Conservation (phyloP, 2,329 filamentous ascomycete genomes). For the Aspergillus flavus region DNA sequence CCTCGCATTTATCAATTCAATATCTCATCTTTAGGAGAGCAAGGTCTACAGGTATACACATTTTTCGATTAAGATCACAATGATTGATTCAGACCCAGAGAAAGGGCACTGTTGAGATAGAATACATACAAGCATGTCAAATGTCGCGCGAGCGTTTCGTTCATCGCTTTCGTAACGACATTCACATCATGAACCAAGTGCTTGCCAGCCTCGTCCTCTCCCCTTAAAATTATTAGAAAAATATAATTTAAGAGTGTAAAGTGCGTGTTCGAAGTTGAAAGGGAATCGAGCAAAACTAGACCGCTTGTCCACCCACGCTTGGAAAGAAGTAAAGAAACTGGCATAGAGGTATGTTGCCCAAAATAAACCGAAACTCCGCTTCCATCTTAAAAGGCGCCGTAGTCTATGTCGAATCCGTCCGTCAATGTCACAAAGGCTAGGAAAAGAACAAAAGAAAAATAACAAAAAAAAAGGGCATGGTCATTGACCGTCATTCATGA, state of each 20-base stretch:
- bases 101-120: constrained; percentile 3
- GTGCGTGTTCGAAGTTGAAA: constrained; percentile 1
- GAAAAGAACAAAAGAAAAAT: constrained; percentile 1
- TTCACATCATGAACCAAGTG: constrained; percentile 9
- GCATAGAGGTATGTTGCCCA: constrained; percentile 10
- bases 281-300: constrained; percentile 11
- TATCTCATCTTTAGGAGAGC: neutral
- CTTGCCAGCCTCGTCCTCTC: neutral
- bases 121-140: constrained; percentile 10
- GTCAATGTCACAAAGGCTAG: constrained; percentile 6
- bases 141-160: constrained; percentile 3
- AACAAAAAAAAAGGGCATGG: neutral
- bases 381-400: constrained; percentile 25
- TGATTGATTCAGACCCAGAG: neutral
- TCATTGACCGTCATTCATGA: constrained; percentile 6
- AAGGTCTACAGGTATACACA: neutral
- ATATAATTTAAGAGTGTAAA: neutral
- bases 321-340: constrained; percentile 9
- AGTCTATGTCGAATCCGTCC: constrained; percentile 25
- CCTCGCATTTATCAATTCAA: neutral
- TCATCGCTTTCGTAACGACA: constrained; percentile 16
- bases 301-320: constrained; percentile 20
- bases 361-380: constrained; percentile 23
- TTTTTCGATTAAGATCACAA: neutral
- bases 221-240: neutral